A percentile compares a stretch with the other conserved stretches of the same genome.
Evolutionary conservation across 2,329 filamentous ascomycete genomes (phyloP).

Genomic region (Metarhizium anisopliae): DNA sequence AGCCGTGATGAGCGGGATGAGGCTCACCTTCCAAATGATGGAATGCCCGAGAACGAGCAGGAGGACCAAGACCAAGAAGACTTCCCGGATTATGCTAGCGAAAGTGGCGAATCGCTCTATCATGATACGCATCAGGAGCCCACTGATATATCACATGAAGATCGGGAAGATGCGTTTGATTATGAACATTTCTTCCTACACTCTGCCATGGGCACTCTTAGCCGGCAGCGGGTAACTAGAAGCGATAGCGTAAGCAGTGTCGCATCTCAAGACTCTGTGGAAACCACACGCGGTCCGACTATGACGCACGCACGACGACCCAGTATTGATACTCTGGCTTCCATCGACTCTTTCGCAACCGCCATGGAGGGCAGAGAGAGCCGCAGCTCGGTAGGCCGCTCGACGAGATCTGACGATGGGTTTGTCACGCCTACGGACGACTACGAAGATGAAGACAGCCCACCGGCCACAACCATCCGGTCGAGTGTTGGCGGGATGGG

Average conservation of each 20-base stretch:
- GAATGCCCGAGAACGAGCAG: constrained; percentile 10
- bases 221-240: constrained; percentile 23
- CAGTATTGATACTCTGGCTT: constrained; percentile 42
- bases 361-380: constrained; percentile 41
- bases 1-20: background rate
- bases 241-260: constrained; percentile 41
- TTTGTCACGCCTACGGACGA: constrained; percentile 13
- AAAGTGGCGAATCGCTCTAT: constrained; percentile 56
- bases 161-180: constrained; percentile 90
- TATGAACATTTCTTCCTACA: constrained; percentile 95
- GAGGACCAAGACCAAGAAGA: constrained; percentile 10
- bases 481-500: constrained; percentile 14
- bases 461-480: constrained; percentile 11
- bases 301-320: constrained; percentile 26
- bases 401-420: constrained; percentile 11
- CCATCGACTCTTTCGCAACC: constrained; percentile 47
- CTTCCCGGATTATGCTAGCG: constrained; percentile 36
- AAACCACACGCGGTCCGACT: constrained; percentile 46
- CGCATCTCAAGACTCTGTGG: constrained; percentile 51
- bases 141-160: constrained; percentile 65
- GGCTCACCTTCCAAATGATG: background rate
- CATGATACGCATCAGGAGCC: constrained; percentile 51
- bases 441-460: constrained; percentile 9
- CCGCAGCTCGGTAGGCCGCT: constrained; percentile 20
- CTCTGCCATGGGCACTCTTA: constrained; percentile 77